A percentile compares a stretch with the other conserved stretches of the same genome.
Conservation (phyloP, 73 alveolate species). For the Uronychia binucleata region DNA sequence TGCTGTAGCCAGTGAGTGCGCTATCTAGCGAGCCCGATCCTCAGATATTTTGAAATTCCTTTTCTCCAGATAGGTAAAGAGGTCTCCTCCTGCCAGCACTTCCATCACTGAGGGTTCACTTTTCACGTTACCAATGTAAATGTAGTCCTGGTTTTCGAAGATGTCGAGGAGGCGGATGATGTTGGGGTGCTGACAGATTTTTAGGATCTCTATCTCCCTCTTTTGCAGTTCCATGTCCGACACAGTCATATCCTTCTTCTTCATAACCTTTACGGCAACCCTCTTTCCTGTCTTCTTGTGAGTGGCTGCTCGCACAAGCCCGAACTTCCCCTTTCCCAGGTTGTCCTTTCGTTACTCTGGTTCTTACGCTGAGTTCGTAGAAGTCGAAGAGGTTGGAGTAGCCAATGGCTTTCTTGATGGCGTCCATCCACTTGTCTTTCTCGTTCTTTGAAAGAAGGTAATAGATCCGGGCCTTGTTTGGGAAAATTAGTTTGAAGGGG, state of each 20-base stretch:
- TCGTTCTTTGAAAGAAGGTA: conserved; percentile 73
- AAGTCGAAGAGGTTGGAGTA: conserved; percentile 83
- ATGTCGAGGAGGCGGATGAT: conserved; percentile 83
- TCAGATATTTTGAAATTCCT: conserved; percentile 72
- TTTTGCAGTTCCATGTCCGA: conserved; percentile 81
- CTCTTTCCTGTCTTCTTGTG: conserved; percentile 78
- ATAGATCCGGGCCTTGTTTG: conserved; percentile 74
- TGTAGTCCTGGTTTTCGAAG: conserved; percentile 76
- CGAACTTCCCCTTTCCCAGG: conserved; percentile 91
- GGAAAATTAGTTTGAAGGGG: conserved; percentile 82
- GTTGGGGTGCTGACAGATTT: conserved; percentile 92
- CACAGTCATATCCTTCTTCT: conserved; percentile 79
- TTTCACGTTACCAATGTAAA: conserved; percentile 49
- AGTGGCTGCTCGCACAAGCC: conserved; percentile 81
- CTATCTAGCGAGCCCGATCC: conserved; percentile 70
- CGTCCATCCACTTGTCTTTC: conserved; percentile 76
- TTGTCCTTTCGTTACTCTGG: no score
- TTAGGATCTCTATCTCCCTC: conserved; percentile 88
- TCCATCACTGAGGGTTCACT: conserved; percentile 66
- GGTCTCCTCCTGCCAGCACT: conserved; percentile 89
- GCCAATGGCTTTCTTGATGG: conserved; percentile 84
- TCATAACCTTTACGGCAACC: conserved; percentile 87
- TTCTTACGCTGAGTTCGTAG: conserved; percentile 86
- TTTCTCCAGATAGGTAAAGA: conserved; percentile 73
- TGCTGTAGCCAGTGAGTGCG: conserved; percentile 77